Percentiles rank a stretch among this genome's conserved stretches.
Conservation (phyloP, 1,139 yeast species). For the Hemisphaericaspora lyxosophila region DNA sequence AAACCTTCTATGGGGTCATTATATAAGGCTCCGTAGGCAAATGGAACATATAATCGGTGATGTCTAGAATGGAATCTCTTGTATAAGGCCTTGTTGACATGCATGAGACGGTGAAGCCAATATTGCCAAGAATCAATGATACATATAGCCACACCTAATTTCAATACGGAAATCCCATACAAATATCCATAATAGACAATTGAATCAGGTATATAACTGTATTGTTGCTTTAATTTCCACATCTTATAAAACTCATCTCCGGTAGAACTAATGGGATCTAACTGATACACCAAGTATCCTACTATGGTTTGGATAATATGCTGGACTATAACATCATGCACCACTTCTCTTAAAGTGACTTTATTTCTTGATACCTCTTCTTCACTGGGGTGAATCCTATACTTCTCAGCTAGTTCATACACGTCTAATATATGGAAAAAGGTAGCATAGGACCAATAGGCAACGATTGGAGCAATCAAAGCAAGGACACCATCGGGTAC, state of each 20-base stretch:
- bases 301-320: conserved; percentile 77
- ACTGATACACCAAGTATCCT: conserved; percentile 53
- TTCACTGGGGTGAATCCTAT: conserved; percentile 88
- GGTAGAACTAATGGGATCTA: conserved; percentile 65
- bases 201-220: conserved; percentile 41
- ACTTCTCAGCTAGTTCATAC: conserved; percentile 71
- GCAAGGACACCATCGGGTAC: conserved; percentile 76
- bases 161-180: conserved; percentile 59
- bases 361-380: conserved; percentile 76
- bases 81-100: conserved; percentile 72
- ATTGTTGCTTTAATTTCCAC: conserved; percentile 59
- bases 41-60: conserved; percentile 91
- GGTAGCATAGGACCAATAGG: conserved; percentile 78
- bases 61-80: conserved; percentile 88
- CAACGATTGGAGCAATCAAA: conserved; percentile 69
- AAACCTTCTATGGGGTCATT: conserved; percentile 95
- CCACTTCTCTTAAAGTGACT: conserved; percentile 66
- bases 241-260: conserved; percentile 71
- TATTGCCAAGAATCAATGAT: conserved; percentile 95
- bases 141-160: conserved; percentile 61
- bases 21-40: conserved; percentile 94
- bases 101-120: conserved; percentile 86
- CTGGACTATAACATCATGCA: conserved; percentile 80
- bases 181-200: conserved; percentile 51
- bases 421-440: conserved; percentile 76